Conservation (phyloP, 768 basidiomycete species). For the Cyathus striatus region DNA sequence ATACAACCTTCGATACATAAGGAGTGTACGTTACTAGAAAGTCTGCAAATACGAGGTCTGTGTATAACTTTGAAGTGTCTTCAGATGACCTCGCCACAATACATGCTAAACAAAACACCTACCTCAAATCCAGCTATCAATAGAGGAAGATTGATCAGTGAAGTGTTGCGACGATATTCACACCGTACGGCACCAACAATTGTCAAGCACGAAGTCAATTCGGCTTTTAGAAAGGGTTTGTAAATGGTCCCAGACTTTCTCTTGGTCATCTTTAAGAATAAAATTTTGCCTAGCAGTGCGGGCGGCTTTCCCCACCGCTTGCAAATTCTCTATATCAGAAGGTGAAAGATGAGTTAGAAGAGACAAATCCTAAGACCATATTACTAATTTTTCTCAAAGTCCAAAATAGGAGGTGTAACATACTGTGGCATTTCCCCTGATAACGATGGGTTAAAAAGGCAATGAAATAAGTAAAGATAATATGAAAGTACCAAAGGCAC, state of each 20-base stretch:
- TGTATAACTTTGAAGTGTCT: conserved; percentile 60
- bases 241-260: conserved; percentile 68
- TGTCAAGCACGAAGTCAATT: conserved; percentile 89
- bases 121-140: conserved; percentile 86
- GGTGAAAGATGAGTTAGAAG: conserved; percentile 82
- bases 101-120: conserved; percentile 1
- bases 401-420: conserved; percentile 8
- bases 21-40: conserved; percentile 90
- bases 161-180: neutral
- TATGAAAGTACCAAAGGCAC: conserved; percentile 64
- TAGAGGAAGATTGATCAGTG: conserved; percentile 1
- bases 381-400: neutral
- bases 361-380: conserved; percentile 66
- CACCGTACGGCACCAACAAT: conserved; percentile 49
- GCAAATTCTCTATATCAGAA: conserved; percentile 77
- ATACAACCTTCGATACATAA: conserved; percentile 74
- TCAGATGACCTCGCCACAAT: neutral
- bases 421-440: conserved; percentile 93
- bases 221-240: conserved; percentile 46
- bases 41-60: conserved; percentile 89
- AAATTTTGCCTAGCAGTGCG: conserved; percentile 71
- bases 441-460: neutral
- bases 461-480: neutral
- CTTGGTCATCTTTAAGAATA: conserved; percentile 83
- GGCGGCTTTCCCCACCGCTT: conserved; percentile 77